Evolutionary conservation across 257 asterid species (phyloP).

Genomic region (Cinchona pubescens): DNA sequence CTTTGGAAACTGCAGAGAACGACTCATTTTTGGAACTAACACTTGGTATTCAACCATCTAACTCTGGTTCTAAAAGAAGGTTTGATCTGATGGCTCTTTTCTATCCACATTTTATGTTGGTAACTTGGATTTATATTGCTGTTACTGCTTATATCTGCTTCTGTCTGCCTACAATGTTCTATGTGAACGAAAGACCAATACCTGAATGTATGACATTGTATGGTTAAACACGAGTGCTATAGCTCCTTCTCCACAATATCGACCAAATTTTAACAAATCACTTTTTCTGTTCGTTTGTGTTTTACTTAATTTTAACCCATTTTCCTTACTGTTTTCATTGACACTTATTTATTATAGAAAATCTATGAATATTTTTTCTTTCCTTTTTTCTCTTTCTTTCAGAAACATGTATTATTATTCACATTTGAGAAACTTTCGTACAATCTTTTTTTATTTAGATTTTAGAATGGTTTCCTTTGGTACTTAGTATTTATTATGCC

Average conservation of each 20-base stretch:
- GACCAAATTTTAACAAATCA: background rate
- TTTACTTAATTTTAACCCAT: too few relatives aligned
- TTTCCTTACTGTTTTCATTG: too few relatives aligned
- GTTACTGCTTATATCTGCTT: too few relatives aligned
- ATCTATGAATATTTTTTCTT: too few relatives aligned
- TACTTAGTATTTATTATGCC: background rate
- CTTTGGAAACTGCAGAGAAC: background rate
- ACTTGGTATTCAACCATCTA: background rate
- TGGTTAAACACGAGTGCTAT: too few relatives aligned
- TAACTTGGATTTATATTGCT: background rate
- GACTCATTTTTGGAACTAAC: background rate
- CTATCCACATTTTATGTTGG: background rate
- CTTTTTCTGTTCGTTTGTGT: background rate
- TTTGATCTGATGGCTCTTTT: conserved; percentile 3
- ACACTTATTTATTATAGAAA: background rate
- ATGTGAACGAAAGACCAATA: background rate
- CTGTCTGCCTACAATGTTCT: too few relatives aligned
- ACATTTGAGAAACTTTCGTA: background rate
- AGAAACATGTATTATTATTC: background rate
- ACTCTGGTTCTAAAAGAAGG: conserved; percentile 5
- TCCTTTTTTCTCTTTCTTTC: background rate
- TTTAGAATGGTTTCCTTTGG: background rate
- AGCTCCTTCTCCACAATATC: background rate
- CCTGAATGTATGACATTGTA: too few relatives aligned
- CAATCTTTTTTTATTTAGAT: background rate